Conservation (phyloP, 129 eudicot species). For the Deinandra increscens region DNA sequence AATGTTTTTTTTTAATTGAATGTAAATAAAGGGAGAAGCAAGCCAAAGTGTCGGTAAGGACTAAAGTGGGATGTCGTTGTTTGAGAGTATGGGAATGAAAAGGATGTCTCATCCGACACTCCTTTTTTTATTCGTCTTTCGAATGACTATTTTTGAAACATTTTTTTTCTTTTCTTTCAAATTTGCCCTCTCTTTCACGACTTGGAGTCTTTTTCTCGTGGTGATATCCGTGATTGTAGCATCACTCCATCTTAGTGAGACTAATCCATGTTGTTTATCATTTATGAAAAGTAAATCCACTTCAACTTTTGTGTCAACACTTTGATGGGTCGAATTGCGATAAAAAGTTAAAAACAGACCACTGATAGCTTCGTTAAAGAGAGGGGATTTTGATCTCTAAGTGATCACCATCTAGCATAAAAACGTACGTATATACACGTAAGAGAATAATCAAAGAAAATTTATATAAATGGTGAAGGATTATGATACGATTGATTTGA, state of each 20-base stretch:
- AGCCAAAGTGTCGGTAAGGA: conserved; percentile 36
- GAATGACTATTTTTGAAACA: conserved; percentile 7
- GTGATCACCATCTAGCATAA: too few relatives aligned
- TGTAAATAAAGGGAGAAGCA: conserved; percentile 13
- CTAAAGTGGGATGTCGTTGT: conserved; percentile 39
- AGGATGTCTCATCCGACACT: conserved; percentile 33
- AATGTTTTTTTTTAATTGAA: neutral
- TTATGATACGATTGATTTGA: too few relatives aligned
- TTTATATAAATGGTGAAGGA: too few relatives aligned
- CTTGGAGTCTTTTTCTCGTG: neutral
- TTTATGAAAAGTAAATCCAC: neutral
- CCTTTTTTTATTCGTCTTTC: neutral
- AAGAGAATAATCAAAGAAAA: too few relatives aligned
- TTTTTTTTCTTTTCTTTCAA: neutral
- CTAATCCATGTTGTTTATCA: neutral
- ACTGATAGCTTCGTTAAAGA: too few relatives aligned
- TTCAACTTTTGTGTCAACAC: too few relatives aligned
- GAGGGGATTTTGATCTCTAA: too few relatives aligned
- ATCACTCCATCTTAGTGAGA: neutral
- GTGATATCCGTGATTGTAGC: conserved; percentile 3
- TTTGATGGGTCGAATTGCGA: too few relatives aligned
- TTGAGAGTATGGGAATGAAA: conserved; percentile 32
- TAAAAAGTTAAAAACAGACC: too few relatives aligned
- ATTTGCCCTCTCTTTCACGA: conserved; percentile 1
- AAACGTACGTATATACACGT: too few relatives aligned